Evolutionary conservation across 2,329 filamentous ascomycete genomes (phyloP), one percentile per base, ranked within the genome.

Genomic region (Calonectria leucothoes): DNA sequence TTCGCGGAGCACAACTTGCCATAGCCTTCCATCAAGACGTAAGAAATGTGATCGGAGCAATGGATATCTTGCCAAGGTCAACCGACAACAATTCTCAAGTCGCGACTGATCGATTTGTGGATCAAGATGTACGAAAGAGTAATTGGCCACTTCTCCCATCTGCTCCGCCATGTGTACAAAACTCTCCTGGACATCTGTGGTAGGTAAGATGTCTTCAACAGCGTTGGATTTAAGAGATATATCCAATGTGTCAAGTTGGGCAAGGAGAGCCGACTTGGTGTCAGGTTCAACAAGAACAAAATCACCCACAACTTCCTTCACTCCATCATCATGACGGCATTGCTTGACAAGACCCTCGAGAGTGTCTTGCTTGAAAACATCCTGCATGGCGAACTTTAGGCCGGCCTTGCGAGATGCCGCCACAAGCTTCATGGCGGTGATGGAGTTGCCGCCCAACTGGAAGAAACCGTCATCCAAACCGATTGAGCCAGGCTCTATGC

Each of bases 301-400:
- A 4, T 64, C 31, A 0, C 72, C 48, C 1, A 15, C 4, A 0
- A 23, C 31, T 75, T 76, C 79, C 76, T 89, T 87, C 23, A 88
- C 84, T n/a, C 0, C 87, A 25, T 39, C 31, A 4, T 6, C 23
- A 7, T 14, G 23, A 3, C 27, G n/a, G 3, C 31, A 48, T n/a
- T 27, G 5, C 7, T 23, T 31, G 17, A 11, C 68, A 4, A 55
- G 17, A 17, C 45, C 14, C 4, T 52, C 45, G 15, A 70, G 37
- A 5, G 35, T 45, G 6, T 35, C 48, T 15, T 57, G 49, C 1
- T 70, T 70, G 52, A 77, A 77, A 7, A 76, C 57, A 17, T 72
- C 74, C 6, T 66, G 66, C 1, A 75, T 69, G 5, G 63, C 35
- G 14, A 77, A 29, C 6, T 72, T 35, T 0, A 73, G 23, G 0